Percentiles rank a stretch among this genome's conserved stretches.
These are phyloP conservation scores for Aspergillus texensis DNA, from an alignment of 2,329 filamentous ascomycete species.

Conservation along the genomic window DNA sequence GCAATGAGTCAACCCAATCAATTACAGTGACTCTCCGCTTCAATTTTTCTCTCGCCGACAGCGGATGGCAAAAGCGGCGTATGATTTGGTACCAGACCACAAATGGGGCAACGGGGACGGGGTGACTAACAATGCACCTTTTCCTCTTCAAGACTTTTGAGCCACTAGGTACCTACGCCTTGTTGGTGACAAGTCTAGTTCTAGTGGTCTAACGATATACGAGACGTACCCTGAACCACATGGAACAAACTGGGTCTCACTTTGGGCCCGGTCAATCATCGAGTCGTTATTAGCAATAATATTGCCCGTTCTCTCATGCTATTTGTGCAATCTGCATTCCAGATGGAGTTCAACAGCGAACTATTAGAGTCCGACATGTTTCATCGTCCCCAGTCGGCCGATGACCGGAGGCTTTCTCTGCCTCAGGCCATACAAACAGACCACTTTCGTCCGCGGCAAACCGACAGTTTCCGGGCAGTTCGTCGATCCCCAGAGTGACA, in stretches of 20 bases:
- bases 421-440: conserved; percentile 4
- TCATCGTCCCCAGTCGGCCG: conserved; percentile 10
- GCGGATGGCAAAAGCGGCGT: conserved; percentile 14
- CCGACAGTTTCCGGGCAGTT: conserved; percentile 6
- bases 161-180: not conserved
- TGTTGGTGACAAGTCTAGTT: not conserved
- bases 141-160: not conserved
- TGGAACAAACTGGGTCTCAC: not conserved
- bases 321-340: not conserved
- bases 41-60: conserved; percentile 19
- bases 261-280: conserved; percentile 7
- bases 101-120: not conserved
- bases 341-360: not conserved
- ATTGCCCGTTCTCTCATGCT: conserved; percentile 10
- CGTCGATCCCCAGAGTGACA: not conserved
- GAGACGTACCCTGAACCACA: not conserved
- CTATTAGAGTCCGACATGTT: not conserved
- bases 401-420: conserved; percentile 14
- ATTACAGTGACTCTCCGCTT: conserved; percentile 4
- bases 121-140: conserved; percentile 1
- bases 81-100: conserved; percentile 8
- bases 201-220: not conserved
- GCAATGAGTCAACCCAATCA: conserved; percentile 16
- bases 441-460: conserved; percentile 12
- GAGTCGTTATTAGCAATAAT: conserved; percentile 14